Evolutionary conservation across 2,329 filamentous ascomycete genomes (phyloP).

Genomic region (Lojkania enalia): DNA sequence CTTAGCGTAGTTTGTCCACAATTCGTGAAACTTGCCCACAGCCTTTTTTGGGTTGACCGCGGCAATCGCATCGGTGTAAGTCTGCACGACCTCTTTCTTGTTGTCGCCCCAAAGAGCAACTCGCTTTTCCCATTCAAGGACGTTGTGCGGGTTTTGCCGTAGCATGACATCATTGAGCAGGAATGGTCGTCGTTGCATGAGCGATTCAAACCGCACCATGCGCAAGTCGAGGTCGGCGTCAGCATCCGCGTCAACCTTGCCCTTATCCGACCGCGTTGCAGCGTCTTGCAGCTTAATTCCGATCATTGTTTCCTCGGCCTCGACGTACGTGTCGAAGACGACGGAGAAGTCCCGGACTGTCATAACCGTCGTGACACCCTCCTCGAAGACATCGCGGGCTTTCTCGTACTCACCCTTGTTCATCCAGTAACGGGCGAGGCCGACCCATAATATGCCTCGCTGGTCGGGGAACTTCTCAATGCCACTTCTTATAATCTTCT

Average conservation of each 20-base stretch:
- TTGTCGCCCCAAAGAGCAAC: conserved; percentile 96
- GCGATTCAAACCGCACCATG: conserved; percentile 96
- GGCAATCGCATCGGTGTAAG: conserved; percentile 91
- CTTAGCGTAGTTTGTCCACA: conserved; percentile 96
- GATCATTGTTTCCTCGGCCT: conserved; percentile 97
- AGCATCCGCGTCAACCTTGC: conserved; percentile 74
- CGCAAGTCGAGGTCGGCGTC: conserved; percentile 95
- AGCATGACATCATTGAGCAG: conserved; percentile 93
- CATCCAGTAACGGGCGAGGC: conserved; percentile 95
- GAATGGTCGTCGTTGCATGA: conserved; percentile 97
- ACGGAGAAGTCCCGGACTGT: conserved; percentile 96
- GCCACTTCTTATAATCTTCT: conserved; percentile 89
- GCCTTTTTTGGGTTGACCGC: conserved; percentile 94
- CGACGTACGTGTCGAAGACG: conserved; percentile 93
- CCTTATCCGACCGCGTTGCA: conserved; percentile 76
- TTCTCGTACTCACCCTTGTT: conserved; percentile 89
- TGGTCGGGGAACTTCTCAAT: conserved; percentile 91
- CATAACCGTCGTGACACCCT: conserved; percentile 97
- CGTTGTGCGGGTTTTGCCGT: conserved; percentile 94
- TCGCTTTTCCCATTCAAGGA: conserved; percentile 95
- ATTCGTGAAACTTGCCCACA: conserved; percentile 86
- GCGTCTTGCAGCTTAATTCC: conserved; percentile 88
- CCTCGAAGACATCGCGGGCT: conserved; percentile 90
- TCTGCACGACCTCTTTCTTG: conserved; percentile 85
- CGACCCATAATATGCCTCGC: conserved; percentile 91